These are phyloP conservation scores for Neurospora sp. DNA, from an alignment of 495 filamentous ascomycete genomes.

Conservation along the genomic window DNA sequence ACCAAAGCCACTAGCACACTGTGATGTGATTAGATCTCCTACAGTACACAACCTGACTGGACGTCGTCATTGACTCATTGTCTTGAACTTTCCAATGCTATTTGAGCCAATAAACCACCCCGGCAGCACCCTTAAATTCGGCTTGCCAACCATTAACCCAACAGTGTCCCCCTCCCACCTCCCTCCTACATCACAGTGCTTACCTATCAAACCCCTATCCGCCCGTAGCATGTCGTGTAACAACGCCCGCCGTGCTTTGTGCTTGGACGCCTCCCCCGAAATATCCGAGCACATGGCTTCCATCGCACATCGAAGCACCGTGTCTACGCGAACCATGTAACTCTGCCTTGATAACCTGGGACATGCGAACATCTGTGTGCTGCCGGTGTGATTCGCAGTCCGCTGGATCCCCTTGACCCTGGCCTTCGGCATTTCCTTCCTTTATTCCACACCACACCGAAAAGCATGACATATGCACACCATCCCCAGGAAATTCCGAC, in stretches of 20 bases:
- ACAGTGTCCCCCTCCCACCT: background rate
- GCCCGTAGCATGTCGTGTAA: background rate
- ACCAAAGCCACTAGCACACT: background rate
- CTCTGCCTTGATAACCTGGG: background rate
- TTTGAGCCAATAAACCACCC: background rate
- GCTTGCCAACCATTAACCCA: background rate
- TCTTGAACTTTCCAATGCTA: background rate
- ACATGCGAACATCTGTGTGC: background rate
- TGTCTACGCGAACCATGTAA: background rate
- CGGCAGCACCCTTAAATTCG: background rate
- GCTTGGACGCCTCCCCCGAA: background rate
- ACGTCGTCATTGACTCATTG: background rate
- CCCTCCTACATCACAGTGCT: too few relatives aligned
- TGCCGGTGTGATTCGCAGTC: background rate
- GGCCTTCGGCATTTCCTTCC: background rate
- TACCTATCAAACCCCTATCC: background rate
- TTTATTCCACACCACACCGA: background rate
- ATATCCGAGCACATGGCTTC: background rate
- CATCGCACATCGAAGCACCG: background rate
- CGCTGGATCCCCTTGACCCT: background rate
- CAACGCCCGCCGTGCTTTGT: background rate
- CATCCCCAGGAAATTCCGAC: background rate
- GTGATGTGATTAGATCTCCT: background rate
- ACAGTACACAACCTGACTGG: background rate
- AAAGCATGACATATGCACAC: background rate